Evolutionary conservation across 768 basidiomycete species (phyloP), one percentile per base, ranked within the genome.

Genomic region (Rhodosporidiobolus odoratus): DNA sequence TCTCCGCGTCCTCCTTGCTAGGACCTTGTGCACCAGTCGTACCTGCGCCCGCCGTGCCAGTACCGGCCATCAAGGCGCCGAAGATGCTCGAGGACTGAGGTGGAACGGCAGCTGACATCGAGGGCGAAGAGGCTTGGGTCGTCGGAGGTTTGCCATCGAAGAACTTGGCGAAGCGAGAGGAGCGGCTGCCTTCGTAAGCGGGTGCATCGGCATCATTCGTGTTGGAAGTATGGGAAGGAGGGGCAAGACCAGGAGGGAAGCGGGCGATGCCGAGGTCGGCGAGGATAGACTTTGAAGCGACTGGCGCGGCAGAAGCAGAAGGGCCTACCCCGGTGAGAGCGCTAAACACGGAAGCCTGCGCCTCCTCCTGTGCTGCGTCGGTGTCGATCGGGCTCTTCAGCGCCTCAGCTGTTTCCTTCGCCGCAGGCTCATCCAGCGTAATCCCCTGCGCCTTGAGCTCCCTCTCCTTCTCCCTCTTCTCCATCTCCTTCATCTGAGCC

Each of bases 401-500:
- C n/a, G n/a, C n/a, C n/a, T n/a, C n/a, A n/a, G n/a, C n/a, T n/a
- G n/a, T n/a, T n/a, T 27, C 48, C 32, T 35, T 19, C 13, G 47
- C 15, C 23, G 32, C 1, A 32, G 60, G 43, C 34, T 63, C 61
- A 30, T 48, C 10, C 19, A 9, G 27, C 13, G n/a, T 23, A 19
- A 66, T 19, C 4, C 65, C 69, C 17, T 43, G 43, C 21, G 66
- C 66, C 47, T 25, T 52, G 52, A 57, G 12, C 21, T 67, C 73
- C 23, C 40, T 45, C 35, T 70, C 73, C 37, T 43, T 52, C 35
- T 70, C 68, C 30, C 58, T 47, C 23, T 61, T 52, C 57, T 74
- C 73, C 63, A 58, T 58, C 60, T 74, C 73, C 60, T 68, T 68
- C 73, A 74, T 74, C 61, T 74, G 73, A 47, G 56, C 37, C 60